Conservation (phyloP, 306 rosid species). For the Cicer cuneatum region DNA sequence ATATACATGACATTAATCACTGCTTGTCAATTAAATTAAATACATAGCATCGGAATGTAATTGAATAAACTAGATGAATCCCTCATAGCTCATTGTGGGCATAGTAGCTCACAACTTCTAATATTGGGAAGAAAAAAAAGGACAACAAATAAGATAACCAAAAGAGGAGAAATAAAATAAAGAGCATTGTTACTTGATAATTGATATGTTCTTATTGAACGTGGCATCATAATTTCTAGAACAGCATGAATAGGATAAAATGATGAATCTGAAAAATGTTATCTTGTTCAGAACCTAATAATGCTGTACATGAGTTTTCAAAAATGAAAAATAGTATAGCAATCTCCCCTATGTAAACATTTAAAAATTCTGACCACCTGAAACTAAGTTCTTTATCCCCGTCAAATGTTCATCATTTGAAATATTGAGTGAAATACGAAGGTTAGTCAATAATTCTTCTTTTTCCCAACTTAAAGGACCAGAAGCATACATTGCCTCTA, state of each 20-base stretch:
- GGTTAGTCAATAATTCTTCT: slow-evolving; percentile 78
- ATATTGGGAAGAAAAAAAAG: slow-evolving; percentile 1
- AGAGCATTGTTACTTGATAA: slow-evolving; percentile 22
- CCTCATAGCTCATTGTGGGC: neutral
- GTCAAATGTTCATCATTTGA: slow-evolving; percentile 82
- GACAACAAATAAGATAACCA: neutral
- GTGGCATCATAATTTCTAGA: slow-evolving; percentile 34
- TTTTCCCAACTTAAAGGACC: slow-evolving; percentile 96
- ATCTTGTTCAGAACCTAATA: slow-evolving; percentile 45
- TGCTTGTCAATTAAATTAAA: slow-evolving; percentile 15
- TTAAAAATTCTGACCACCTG: slow-evolving; percentile 45
- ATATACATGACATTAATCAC: slow-evolving; percentile 12
- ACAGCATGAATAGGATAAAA: slow-evolving; percentile 29
- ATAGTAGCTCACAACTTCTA: slow-evolving; percentile 3
- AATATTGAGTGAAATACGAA: slow-evolving; percentile 81
- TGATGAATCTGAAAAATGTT: slow-evolving; percentile 8
- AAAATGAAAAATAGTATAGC: slow-evolving; percentile 3
- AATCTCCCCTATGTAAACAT: slow-evolving; percentile 28
- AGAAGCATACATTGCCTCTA: slow-evolving; percentile 74
- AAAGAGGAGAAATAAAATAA: slow-evolving; percentile 8
- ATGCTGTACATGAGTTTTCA: slow-evolving; percentile 42
- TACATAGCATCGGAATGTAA: slow-evolving; percentile 31
- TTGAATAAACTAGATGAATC: slow-evolving; percentile 34
- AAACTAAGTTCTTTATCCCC: slow-evolving; percentile 51
- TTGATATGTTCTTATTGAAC: slow-evolving; percentile 41